phyloP scores from a whole-genome alignment of 345 rosid species.

The Raphanus sativus region DNA sequence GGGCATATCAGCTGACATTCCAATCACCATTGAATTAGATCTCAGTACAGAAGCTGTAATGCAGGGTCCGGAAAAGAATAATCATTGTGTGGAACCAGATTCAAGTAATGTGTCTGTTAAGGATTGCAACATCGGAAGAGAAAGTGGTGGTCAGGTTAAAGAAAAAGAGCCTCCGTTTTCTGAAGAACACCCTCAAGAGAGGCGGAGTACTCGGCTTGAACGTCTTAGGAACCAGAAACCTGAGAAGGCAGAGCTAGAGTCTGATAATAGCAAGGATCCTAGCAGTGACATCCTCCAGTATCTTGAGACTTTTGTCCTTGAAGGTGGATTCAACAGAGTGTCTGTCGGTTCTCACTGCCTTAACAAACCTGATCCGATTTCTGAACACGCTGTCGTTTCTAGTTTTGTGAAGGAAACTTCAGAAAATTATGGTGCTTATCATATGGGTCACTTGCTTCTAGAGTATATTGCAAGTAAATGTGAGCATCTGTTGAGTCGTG shows the following conservation, averaged over 20 bases:
- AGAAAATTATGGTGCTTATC: conserved; percentile 83
- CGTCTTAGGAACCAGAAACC: conserved; percentile 95
- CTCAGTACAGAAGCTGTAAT: conserved; percentile 43
- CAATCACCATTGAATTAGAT: conserved; percentile 53
- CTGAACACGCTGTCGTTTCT: conserved; percentile 51
- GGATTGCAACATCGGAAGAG: conserved; percentile 55
- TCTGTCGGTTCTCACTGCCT: conserved; percentile 43
- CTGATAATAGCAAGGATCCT: conserved; percentile 56
- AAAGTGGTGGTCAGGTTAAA: conserved; percentile 47
- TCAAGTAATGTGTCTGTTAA: conserved; percentile 45
- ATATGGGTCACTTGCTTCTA: conserved; percentile 85
- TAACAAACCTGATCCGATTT: conserved; percentile 44
- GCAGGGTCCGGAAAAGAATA: conserved; percentile 48
- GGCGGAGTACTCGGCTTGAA: conserved; percentile 96
- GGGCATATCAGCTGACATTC: conserved; percentile 72
- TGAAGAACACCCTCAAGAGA: conserved; percentile 90
- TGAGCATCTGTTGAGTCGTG: conserved; percentile 44
- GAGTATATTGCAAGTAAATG: conserved; percentile 59
- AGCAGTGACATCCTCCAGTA: conserved; percentile 64
- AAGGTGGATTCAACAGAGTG: conserved; percentile 32
- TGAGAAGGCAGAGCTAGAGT: conserved; percentile 78
- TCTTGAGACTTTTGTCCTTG: conserved; percentile 67
- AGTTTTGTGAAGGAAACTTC: conserved; percentile 64
- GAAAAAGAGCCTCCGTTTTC: conserved; percentile 53
- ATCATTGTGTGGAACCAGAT: conserved; percentile 32